Evolutionary conservation across 345 rosid species (phyloP), one percentile per base, ranked within the genome.

Genomic region (Mercurialis annua): DNA sequence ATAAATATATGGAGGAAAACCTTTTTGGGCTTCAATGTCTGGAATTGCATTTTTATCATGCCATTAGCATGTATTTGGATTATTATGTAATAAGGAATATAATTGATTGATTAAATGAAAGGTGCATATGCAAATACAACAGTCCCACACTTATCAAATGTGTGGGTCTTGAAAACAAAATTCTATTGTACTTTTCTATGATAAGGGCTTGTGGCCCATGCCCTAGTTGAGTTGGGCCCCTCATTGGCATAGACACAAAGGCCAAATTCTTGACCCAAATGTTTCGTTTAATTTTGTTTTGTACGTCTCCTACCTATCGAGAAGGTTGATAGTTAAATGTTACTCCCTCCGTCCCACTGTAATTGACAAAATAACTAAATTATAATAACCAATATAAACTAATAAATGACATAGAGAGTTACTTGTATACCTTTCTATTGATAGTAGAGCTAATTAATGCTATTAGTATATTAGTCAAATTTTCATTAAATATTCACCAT

Each of bases 161-260:
- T 20, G 80, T 54, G 76, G 71, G 57, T 69, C 78, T 73, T n/a
- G 1, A 26, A 33, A 42, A 2, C 50, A 38, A 8, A 5, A 10
- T 1, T 4, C 24, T 21, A 20, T 15, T 0, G 10, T 18, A 23
- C 38, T 18, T 58, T 61, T 11, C 42, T 4, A 51, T 30, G 9
- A 52, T 12, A 52, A 62, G 59, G 73, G 59, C 71, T 55, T 10
- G 62, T 72, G 76, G 77, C 76, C 78, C 80, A 75, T 69, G 8
- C 51, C 2, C 18, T 48, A 56, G 61, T 66, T 58, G 56, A 69
- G 71, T 31, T 42, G 69, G 69, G 79, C 23, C 70, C 67, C 38
- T 54, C 63, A 34, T 44, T 12, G 16, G 2, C 14, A 59, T 23
- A 21, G 18, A 30, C 34, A 26, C 5, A 8, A 40, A 40, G n/a